phyloP scores from a whole-genome alignment of 2,329 filamentous ascomycete genomes.

The Sporothrix inflata region DNA sequence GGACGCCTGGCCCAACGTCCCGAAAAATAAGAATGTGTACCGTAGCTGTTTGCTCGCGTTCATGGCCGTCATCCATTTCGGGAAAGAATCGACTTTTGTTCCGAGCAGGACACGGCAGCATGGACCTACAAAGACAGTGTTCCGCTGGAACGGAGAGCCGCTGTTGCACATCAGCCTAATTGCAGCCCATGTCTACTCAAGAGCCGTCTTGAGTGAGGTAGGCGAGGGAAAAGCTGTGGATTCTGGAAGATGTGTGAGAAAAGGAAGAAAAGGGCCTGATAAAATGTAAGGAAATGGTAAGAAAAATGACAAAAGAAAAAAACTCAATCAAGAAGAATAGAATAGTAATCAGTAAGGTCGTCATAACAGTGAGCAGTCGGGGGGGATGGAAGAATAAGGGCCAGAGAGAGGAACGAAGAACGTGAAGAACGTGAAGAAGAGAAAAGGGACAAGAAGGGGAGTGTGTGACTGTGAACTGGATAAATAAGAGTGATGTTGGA shows the following conservation, averaged over 20 bases:
- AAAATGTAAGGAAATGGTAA: too few species aligned
- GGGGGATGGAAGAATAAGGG: too few species aligned
- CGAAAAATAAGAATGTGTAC: not conserved
- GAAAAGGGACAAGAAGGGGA: not conserved
- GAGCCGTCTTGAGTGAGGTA: not conserved
- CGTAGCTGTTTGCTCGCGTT: not conserved
- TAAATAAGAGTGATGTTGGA: not conserved
- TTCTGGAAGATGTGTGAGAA: not conserved
- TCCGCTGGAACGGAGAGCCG: conserved; percentile 23
- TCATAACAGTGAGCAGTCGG: not conserved
- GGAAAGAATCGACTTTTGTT: conserved; percentile 12
- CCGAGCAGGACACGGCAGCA: conserved; percentile 21
- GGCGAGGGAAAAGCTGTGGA: not conserved
- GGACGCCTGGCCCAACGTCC: not conserved
- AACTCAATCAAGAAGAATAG: too few species aligned
- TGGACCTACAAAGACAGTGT: not conserved
- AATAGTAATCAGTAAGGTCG: not conserved
- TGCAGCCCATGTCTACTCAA: not conserved
- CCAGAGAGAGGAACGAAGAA: too few species aligned
- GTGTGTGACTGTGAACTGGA: not conserved
- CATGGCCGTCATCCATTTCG: not conserved
- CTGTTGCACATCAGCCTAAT: conserved; percentile 21
- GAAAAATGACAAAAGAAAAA: not conserved
- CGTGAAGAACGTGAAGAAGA: not conserved
- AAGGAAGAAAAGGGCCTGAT: not conserved